Percentiles rank a stretch among this genome's conserved stretches.
These are phyloP conservation scores for Kwoniella mangroviensis DNA, from an alignment of 768 basidiomycete species.

Conservation along the genomic window DNA sequence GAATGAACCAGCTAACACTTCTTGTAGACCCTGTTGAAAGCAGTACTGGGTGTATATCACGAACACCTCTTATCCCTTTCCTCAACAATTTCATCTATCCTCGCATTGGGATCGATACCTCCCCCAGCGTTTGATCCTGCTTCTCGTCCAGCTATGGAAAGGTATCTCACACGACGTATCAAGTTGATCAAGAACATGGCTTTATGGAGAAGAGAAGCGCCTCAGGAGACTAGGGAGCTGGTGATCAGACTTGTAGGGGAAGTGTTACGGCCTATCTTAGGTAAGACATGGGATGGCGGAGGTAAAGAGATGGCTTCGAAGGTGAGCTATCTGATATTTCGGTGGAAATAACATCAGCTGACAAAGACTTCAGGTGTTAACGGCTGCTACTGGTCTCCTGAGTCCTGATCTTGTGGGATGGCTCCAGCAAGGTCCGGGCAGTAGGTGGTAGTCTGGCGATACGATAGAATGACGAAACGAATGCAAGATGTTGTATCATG, in stretches of 20 bases:
- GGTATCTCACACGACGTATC: slow-evolving; percentile 69
- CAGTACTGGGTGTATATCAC: slow-evolving; percentile 63
- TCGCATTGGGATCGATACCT: slow-evolving; percentile 38
- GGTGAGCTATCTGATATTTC: slow-evolving; percentile 59
- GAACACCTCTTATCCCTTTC: slow-evolving; percentile 61
- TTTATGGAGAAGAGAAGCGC: slow-evolving; percentile 74
- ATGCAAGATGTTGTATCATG: slow-evolving; percentile 23
- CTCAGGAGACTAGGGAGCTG: slow-evolving; percentile 66
- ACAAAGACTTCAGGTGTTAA: slow-evolving; percentile 31
- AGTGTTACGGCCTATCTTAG: slow-evolving; percentile 69
- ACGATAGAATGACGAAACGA: not conserved
- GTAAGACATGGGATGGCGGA: slow-evolving; percentile 84
- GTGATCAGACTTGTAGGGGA: slow-evolving; percentile 66
- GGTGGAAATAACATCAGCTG: not conserved
- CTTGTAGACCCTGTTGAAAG: slow-evolving; percentile 62
- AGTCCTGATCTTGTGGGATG: slow-evolving; percentile 40
- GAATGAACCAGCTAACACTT: slow-evolving; percentile 7
- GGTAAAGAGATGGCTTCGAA: slow-evolving; percentile 69
- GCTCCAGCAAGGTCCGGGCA: slow-evolving; percentile 33
- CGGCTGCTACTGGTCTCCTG: slow-evolving; percentile 27
- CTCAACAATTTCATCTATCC: slow-evolving; percentile 38
- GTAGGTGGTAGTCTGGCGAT: slow-evolving; percentile 17
- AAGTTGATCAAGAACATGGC: slow-evolving; percentile 78
- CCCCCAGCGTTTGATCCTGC: slow-evolving; percentile 73
- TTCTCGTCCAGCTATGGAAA: slow-evolving; percentile 70